Percentiles rank a stretch among this genome's conserved stretches.
Conservation (phyloP, 768 basidiomycete species). For the Rhodotorula babjevae region DNA sequence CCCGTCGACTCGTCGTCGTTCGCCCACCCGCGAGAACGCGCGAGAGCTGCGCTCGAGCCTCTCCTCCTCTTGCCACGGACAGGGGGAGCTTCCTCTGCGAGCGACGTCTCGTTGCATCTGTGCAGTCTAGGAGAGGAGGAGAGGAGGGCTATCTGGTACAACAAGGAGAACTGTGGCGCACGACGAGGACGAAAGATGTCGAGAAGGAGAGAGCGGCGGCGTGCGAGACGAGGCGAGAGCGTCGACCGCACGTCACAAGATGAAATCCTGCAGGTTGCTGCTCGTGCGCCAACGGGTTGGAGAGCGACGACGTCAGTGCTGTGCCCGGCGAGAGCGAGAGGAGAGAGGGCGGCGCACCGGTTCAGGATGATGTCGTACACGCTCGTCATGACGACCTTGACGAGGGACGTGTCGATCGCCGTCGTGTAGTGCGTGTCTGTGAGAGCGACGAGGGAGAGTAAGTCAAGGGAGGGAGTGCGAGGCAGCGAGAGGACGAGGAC, state of each 20-base stretch:
- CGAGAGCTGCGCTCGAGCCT: no score
- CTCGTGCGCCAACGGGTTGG: background rate
- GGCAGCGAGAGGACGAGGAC: background rate
- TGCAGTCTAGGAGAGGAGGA: no score
- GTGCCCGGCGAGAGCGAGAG: background rate
- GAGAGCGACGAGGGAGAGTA: background rate
- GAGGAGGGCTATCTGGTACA: no score
- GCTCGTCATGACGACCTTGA: constrained; percentile 40
- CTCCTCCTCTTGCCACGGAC: no score
- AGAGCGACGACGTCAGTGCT: background rate
- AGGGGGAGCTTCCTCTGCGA: no score
- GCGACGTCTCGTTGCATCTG: no score
- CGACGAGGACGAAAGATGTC: no score
- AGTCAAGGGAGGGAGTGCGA: background rate
- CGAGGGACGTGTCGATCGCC: constrained; percentile 41
- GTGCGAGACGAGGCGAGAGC: background rate
- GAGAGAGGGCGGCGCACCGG: background rate
- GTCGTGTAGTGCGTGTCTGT: constrained; percentile 38
- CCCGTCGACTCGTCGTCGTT: no score
- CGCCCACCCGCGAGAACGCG: no score
- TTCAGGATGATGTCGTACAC: constrained; percentile 31
- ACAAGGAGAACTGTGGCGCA: no score
- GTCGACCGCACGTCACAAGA: background rate
- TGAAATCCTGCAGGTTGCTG: background rate
- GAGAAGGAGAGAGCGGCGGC: background rate